Base-by-base conservation (phyloP, 1,284 basidiomycete species). In the Ceratobasidium sp. region DNA sequence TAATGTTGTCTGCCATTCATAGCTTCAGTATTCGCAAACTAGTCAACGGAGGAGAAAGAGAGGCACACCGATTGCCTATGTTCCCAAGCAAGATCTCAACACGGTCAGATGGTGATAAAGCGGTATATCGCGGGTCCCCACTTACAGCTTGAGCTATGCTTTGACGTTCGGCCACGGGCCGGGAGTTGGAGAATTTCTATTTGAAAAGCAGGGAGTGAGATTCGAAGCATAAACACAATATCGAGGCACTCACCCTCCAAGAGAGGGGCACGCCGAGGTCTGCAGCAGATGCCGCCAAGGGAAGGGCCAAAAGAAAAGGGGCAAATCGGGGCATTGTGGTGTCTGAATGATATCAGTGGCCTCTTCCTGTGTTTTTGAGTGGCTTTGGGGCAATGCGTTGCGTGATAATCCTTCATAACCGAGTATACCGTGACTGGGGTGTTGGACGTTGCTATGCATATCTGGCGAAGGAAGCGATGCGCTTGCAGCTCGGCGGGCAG, bases 111-210 rank as follows among this genome's bases (percentile, higher is more conserved):
- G 9, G n/a, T 15, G 6, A 22, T 44, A 8, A 57, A 57, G n/a
- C n/a, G 9, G 17, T 7, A 69, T 11, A 44, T 41, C 17, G 24
- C 27, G 9, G 19, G 29, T 19, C 2, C 27, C 19, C 7, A 71
- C 66, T 24, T 48, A 71, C 66, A 24, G 66, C 66, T 50, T 71
- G 66, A 47, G 66, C 66, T 27, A 71, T 71, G 41, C 59, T 71
- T 48, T 71, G 66, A 48, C 66, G 66, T 29, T 71, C 66, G 2
- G 66, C 48, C 15, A 71, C 1, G 2, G 53, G 22, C 17, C 66
- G 53, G 19, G 66, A 57, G 33, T 71, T 71, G 5, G 41, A 47
- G 54, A 71, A 71, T 71, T 71, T 71, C 66, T 71, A 57, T 11
- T n/a, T 19, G 22, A 15, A 4, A 33, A 5, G 31, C n/a, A 9